These are phyloP conservation scores for Leishmania arabica DNA, from an alignment of 208 protist species.

Conservation along the genomic window DNA sequence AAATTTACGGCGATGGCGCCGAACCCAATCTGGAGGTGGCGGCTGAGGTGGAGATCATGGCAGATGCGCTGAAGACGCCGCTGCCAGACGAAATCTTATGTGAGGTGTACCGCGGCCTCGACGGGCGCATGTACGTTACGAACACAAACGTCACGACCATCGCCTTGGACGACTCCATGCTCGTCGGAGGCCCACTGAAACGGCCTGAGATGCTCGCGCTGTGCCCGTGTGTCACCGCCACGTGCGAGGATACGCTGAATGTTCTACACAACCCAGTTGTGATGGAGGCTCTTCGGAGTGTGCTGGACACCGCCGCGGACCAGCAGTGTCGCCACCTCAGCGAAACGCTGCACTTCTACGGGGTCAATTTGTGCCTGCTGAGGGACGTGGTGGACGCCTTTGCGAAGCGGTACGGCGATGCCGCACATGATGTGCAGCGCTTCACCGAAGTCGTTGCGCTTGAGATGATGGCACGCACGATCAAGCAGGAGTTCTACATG, in stretches of 20 bases:
- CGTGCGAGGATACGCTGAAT: constrained; percentile 52
- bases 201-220: constrained; percentile 77
- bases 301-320: constrained; percentile 25
- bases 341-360: constrained; percentile 55
- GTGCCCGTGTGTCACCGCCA: constrained; percentile 52
- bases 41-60: constrained; percentile 68
- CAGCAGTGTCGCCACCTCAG: constrained; percentile 19
- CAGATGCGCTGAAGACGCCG: constrained; percentile 72
- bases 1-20: constrained; percentile 31
- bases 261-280: constrained; percentile 46
- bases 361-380: constrained; percentile 79
- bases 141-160: constrained; percentile 84
- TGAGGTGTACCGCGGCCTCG: constrained; percentile 80
- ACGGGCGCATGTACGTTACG: constrained; percentile 76
- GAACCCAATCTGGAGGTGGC: constrained; percentile 51
- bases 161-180: constrained; percentile 48
- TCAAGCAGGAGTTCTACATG: constrained; percentile 84
- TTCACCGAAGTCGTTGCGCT: constrained; percentile 44
- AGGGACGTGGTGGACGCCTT: constrained; percentile 53
- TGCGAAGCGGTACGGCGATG: constrained; percentile 8
- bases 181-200: constrained; percentile 70
- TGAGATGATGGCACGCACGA: constrained; percentile 75
- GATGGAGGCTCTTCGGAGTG: constrained; percentile 37
- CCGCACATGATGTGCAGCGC: constrained; percentile 4
- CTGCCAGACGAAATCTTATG: constrained; percentile 50